Conservation (phyloP, 148 eudicot genomes). For the Polygonum aviculare region DNA sequence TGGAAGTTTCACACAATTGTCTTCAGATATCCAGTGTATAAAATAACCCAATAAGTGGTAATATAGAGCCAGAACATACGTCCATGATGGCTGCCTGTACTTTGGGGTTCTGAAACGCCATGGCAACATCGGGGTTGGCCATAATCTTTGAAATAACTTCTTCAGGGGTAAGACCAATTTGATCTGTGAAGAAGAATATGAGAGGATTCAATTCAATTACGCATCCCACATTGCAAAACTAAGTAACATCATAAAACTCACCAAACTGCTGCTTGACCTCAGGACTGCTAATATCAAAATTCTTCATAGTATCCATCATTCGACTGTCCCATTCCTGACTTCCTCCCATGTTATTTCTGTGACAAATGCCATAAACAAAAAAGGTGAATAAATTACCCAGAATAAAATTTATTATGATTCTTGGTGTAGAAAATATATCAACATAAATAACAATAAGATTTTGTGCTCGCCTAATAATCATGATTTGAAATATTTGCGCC, state of each 20-base stretch:
- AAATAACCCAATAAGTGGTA: not conserved
- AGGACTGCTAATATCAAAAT: constrained; percentile 81
- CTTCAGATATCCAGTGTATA: not conserved
- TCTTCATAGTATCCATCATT: constrained; percentile 65
- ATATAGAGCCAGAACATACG: constrained; percentile 33
- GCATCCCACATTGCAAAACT: not conserved
- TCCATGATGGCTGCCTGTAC: constrained; percentile 98
- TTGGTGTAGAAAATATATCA: not conserved
- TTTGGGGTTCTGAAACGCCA: constrained; percentile 97
- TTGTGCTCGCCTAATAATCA: not conserved
- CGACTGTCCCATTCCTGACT: constrained; percentile 56
- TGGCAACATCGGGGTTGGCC: constrained; percentile 93
- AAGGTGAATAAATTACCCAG: not conserved
- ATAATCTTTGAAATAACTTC: constrained; percentile 92
- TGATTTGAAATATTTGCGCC: not conserved
- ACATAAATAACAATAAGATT: not conserved
- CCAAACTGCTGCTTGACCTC: constrained; percentile 94
- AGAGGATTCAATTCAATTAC: not conserved
- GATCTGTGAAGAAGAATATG: constrained; percentile 36
- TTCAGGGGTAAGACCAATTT: constrained; percentile 90
- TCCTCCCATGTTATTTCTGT: constrained; percentile 81
- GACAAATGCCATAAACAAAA: not conserved
- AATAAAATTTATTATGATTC: not conserved
- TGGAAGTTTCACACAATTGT: not conserved
- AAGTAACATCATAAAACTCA: constrained; percentile 12